Percentiles rank a stretch among this genome's conserved stretches.
phyloP scores from a whole-genome alignment of 2,329 filamentous ascomycete species.

The Pyricularia grisea region DNA sequence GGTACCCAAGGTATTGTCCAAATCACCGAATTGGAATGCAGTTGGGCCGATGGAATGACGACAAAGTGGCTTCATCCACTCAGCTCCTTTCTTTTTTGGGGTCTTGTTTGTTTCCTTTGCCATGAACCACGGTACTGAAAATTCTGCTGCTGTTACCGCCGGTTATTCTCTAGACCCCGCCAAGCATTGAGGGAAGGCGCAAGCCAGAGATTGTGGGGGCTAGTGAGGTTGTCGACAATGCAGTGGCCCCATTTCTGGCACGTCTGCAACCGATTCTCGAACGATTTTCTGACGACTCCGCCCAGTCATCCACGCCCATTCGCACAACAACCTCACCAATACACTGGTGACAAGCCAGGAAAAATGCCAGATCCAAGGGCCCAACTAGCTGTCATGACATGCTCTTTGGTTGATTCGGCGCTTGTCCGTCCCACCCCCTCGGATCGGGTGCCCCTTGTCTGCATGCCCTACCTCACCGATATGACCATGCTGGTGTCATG shows the following conservation, averaged over 20 bases:
- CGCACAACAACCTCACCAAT: not conserved
- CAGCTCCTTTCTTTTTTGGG: not conserved
- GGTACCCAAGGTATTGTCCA: not conserved
- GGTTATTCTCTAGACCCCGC: not conserved
- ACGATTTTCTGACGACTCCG: conserved; percentile 19
- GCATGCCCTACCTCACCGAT: not conserved
- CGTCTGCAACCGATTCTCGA: conserved; percentile 16
- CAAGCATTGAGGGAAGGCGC: not conserved
- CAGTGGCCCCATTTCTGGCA: conserved; percentile 20
- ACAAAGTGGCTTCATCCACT: not conserved
- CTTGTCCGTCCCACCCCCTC: not conserved
- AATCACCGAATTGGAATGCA: not conserved
- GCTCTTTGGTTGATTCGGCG: not conserved
- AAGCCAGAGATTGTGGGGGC: not conserved
- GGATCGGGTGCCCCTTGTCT: not conserved
- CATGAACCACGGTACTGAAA: not conserved
- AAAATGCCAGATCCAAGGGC: not conserved
- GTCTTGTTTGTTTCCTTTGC: not conserved
- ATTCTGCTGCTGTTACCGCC: not conserved
- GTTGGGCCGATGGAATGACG: not conserved
- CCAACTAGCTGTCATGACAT: not conserved
- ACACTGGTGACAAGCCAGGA: conserved; percentile 21
- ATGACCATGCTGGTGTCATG: conserved; percentile 10
- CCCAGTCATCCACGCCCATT: conserved; percentile 6
- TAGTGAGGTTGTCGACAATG: conserved; percentile 8